These are phyloP conservation scores for Heterobasidion annosum DNA, from an alignment of 1,284 basidiomycete genomes.

Conservation along the genomic window DNA sequence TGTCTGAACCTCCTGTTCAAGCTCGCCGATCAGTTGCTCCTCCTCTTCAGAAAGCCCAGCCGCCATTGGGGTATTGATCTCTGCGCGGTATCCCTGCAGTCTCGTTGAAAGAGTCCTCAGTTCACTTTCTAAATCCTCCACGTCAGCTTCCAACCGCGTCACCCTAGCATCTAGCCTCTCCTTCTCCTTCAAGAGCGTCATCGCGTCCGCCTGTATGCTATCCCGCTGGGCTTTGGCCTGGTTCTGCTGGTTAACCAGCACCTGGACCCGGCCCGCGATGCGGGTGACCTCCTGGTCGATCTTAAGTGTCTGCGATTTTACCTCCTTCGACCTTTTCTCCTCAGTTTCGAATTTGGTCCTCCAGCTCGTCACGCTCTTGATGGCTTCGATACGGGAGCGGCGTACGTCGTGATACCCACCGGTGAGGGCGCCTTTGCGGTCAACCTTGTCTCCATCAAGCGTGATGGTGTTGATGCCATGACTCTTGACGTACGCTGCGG, in stretches of 20 bases:
- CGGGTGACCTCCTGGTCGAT: slow-evolving; percentile 88
- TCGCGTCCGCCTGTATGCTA: slow-evolving; percentile 57
- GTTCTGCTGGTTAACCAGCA: slow-evolving; percentile 60
- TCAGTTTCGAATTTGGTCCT: slow-evolving; percentile 64
- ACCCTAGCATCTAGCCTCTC: slow-evolving; percentile 62
- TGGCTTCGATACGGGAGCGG: slow-evolving; percentile 83
- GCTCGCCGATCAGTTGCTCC: slow-evolving; percentile 52
- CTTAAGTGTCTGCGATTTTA: slow-evolving; percentile 58
- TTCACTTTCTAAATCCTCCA: slow-evolving; percentile 70
- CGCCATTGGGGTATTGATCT: slow-evolving; percentile 72
- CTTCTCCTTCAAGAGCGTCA: slow-evolving; percentile 57
- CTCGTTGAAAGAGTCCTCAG: slow-evolving; percentile 48
- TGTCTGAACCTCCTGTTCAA: slow-evolving; percentile 74
- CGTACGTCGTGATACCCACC: slow-evolving; percentile 95
- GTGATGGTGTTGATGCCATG: slow-evolving; percentile 97
- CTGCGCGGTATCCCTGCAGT: slow-evolving; percentile 58
- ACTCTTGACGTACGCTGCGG: slow-evolving; percentile 90
- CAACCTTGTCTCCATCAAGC: slow-evolving; percentile 95
- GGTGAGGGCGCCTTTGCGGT: slow-evolving; percentile 91
- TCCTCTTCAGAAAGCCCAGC: slow-evolving; percentile 72
- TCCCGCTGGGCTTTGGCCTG: slow-evolving; percentile 67
- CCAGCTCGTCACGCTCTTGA: slow-evolving; percentile 77
- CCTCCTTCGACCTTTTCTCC: slow-evolving; percentile 58
- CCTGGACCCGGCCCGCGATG: slow-evolving; percentile 67
- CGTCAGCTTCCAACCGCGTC: slow-evolving; percentile 56